A percentile compares a stretch with the other conserved stretches of the same genome.
Evolutionary conservation across 768 basidiomycete species (phyloP).

Genomic region (Boletus rubropictus): DNA sequence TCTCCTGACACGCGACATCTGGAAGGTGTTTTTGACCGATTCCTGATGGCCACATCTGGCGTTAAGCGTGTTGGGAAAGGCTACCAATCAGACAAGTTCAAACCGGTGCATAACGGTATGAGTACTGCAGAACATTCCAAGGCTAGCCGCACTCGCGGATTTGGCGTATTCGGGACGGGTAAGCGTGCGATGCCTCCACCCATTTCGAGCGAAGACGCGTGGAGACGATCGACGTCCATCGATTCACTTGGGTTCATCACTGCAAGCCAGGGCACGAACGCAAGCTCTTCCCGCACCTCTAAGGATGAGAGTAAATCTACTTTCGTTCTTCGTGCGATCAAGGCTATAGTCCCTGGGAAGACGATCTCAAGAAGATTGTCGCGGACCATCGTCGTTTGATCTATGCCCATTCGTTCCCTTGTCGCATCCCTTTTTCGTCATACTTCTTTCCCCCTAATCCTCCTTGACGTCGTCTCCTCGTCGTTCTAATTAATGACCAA

Average conservation of each 20-base stretch:
- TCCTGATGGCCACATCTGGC: constrained; percentile 75
- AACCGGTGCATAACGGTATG: constrained; percentile 35
- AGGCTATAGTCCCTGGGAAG: constrained; percentile 68
- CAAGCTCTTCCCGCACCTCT: constrained; percentile 22
- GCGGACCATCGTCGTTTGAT: constrained; percentile 29
- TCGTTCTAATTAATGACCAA: constrained; percentile 21
- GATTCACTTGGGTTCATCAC: constrained; percentile 62
- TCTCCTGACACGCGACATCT: constrained; percentile 55
- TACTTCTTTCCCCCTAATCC: background rate
- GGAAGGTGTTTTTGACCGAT: constrained; percentile 76
- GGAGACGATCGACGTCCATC: constrained; percentile 42
- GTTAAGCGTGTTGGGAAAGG: constrained; percentile 78
- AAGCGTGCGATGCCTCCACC: constrained; percentile 65
- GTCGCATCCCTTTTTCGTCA: background rate
- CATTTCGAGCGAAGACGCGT: constrained; percentile 59
- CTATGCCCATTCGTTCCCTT: background rate
- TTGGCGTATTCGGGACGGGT: constrained; percentile 28
- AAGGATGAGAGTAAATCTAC: constrained; percentile 47
- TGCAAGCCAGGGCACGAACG: constrained; percentile 27
- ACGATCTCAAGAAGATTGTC: constrained; percentile 47
- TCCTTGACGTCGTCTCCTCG: background rate
- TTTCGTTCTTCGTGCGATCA: constrained; percentile 66
- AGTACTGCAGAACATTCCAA: constrained; percentile 19
- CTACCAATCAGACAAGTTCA: constrained; percentile 66
- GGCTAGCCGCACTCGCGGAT: constrained; percentile 18